Evolutionary conservation across 2,329 filamentous ascomycete species (phyloP), one percentile per base, ranked within the genome.

Genomic region (Calcarisporium arbuscula): DNA sequence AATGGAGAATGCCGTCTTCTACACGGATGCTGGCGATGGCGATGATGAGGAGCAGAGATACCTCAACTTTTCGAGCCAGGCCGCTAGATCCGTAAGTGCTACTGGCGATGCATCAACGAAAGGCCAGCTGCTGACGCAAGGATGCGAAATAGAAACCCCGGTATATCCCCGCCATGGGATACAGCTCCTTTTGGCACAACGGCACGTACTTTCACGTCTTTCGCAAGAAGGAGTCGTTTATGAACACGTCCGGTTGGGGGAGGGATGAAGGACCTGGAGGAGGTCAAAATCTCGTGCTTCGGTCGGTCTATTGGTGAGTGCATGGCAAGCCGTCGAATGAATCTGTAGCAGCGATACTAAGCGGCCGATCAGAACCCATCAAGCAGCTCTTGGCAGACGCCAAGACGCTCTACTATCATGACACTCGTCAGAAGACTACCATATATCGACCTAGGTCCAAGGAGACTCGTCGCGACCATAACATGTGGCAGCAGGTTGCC

Each of bases 31-130:
- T 19, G 62, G 62, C 11, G 61, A 61, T 11, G 61, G 57, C 4
- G 48, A 49, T 2, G 48, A 51, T 6, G 58, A 56, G n/a, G 50
- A 51, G 9, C 48, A 43, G 19, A 53, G 50, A 35, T 75, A 71
- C 45, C 66, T 77, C 32, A 79, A 79, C 50, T 78, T 78, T 53
- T 72, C 73, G 4, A 73, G 70, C 41, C 70, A 76, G 40, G 69
- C 73, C 41, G 68, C 70, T 9, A 67, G 66, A 51, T 60, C 64
- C 22, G 65, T 67, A 42, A 51, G 63, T 53, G 6, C n/a, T n/a
- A n/a, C n/a, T n/a, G n/a, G n/a, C n/a, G n/a, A n/a, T n/a, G n/a
- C n/a, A n/a, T n/a, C 22, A 9, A n/a, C 22, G 9, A 9, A n/a
- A 25, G n/a, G n/a, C 9, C 22, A n/a, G 9, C 22, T 20, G 25